phyloP scores from a whole-genome alignment of 1,284 basidiomycete species.

The Cutaneotrichosporon sp. region DNA sequence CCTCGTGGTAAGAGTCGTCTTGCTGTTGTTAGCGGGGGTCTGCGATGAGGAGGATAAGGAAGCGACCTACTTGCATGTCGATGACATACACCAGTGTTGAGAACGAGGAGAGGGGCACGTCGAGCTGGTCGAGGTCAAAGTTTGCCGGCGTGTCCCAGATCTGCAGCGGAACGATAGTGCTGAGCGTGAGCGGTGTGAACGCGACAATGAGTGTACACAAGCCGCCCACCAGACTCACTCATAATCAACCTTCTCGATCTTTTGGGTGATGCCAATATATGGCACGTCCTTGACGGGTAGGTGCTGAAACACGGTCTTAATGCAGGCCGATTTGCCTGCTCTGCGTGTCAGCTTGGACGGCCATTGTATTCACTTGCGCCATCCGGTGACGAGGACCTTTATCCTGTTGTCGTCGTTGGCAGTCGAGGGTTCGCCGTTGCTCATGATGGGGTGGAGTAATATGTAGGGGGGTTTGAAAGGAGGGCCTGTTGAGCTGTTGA shows the following conservation, averaged over 20 bases:
- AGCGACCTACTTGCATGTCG: slow-evolving; percentile 75
- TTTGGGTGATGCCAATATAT: slow-evolving; percentile 83
- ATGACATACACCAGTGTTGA: slow-evolving; percentile 90
- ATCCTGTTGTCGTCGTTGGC: slow-evolving; percentile 7
- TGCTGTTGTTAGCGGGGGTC: neutral
- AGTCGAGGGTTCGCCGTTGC: neutral
- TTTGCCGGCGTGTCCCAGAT: slow-evolving; percentile 94
- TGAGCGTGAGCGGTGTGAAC: slow-evolving; percentile 43
- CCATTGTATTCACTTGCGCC: slow-evolving; percentile 62
- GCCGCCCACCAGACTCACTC: slow-evolving; percentile 61
- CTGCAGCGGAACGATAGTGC: slow-evolving; percentile 86
- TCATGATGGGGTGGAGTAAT: neutral
- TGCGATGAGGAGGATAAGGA: neutral
- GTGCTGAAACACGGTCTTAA: slow-evolving; percentile 85
- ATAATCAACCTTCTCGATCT: slow-evolving; percentile 69
- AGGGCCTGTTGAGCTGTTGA: too few species aligned
- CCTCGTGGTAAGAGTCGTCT: slow-evolving; percentile 59
- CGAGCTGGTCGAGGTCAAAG: slow-evolving; percentile 71
- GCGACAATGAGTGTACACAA: neutral
- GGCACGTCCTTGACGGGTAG: slow-evolving; percentile 82
- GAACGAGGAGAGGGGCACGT: slow-evolving; percentile 69
- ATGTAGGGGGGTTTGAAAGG: too few species aligned
- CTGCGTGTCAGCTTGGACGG: slow-evolving; percentile 51
- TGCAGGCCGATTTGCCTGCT: slow-evolving; percentile 89
- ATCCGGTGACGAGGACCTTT: slow-evolving; percentile 74